Base-by-base conservation (phyloP, 73 alveolate species). In the Breviolum minutum region DNA sequence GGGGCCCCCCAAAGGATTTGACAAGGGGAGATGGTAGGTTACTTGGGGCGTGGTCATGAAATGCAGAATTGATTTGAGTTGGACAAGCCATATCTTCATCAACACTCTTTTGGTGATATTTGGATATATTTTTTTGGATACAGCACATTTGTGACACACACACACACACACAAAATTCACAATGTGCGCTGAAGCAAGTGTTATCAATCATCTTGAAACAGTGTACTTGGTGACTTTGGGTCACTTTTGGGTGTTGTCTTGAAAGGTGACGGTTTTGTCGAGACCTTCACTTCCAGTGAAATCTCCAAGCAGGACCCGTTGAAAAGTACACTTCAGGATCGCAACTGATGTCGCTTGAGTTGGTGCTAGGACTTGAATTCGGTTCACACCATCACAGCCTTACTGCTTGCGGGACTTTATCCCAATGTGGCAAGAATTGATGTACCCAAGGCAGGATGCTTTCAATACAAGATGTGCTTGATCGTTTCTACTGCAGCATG, bases 391-490 rank as follows among this genome's bases (percentile, higher is more conserved):
- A 40, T 89, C 87, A 27, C 96, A 24, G 96, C 96, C 60, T 77
- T 89, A 74, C 86, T 89, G 29, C 63, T 89, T 30, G 96, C 96
- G 11, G 96, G 96, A 4, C 96, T 89, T 48, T 89, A 89, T 73
- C 96, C 96, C 87, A 89, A 89, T 61, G 96, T 89, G 86, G 96
- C 96, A 22, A 54, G 96, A 27, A 30, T 89, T 6, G 96, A 89
- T 26, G 87, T 74, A 7, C 96, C 96, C 60, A 89, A 89, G 96
- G 96, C 96, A 27, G 89, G 68, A 68, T 6, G 27, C 17, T 66
- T 66, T 17, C 17, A 17, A 11, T 66, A 17, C 74, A 66, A 66
- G 17, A 66, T 11, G 74, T 11, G n/a, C 30, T n/a, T 20, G 40
- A 71, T 20, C 32, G 40, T 20, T 71, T 8, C 81, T 40, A 40